Conservation (phyloP, 345 rosid genomes). For the Hibiscus syriacus region DNA sequence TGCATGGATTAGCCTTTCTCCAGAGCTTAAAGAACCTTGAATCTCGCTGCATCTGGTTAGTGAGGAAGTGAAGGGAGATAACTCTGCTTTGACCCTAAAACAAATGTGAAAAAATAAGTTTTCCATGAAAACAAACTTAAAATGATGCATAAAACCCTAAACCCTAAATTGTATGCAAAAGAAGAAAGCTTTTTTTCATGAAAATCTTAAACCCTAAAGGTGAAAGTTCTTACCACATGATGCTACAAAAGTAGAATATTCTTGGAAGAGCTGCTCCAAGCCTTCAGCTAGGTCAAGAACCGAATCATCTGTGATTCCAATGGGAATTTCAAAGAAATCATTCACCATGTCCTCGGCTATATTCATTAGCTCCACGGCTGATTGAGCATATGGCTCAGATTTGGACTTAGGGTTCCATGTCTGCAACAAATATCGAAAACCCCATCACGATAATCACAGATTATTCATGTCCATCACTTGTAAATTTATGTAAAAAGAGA, state of each 20-base stretch:
- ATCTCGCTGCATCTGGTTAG: neutral
- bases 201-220: neutral
- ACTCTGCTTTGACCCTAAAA: neutral
- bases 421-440: neutral
- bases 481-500: too few relatives aligned
- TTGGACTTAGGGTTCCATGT: neutral
- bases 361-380: neutral
- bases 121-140: too few relatives aligned
- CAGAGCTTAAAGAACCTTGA: neutral
- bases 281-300: neutral
- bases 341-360: neutral
- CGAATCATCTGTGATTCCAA: neutral
- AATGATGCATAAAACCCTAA: too few relatives aligned
- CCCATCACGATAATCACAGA: neutral
- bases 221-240: neutral
- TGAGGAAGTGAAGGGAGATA: neutral
- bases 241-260: neutral
- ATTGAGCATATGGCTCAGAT: neutral
- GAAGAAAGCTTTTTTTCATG: too few relatives aligned
- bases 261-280: neutral
- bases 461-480: neutral
- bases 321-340: neutral
- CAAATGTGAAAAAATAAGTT: neutral
- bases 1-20: neutral
- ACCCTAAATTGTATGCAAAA: too few relatives aligned